Evolutionary conservation across 768 basidiomycete genomes (phyloP).

Genomic region (Mycena rosella): DNA sequence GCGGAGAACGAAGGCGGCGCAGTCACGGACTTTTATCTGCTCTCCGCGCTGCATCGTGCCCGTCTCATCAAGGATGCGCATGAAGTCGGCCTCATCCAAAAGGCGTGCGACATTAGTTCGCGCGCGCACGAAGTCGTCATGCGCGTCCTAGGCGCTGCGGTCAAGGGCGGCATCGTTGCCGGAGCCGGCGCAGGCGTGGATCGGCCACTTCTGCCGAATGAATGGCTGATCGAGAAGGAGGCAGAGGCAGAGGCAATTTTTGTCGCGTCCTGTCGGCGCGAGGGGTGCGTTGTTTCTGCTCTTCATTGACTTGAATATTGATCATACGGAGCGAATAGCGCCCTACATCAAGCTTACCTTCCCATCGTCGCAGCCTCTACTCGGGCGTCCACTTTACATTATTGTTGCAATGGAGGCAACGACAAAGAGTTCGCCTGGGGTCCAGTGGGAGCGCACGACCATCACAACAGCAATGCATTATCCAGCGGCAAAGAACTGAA

Average conservation of each 20-base stretch:
- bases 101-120: slow-evolving; percentile 89
- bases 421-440: slow-evolving; percentile 91
- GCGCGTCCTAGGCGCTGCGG: slow-evolving; percentile 86
- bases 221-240: slow-evolving; percentile 94
- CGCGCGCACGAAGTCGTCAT: slow-evolving; percentile 93
- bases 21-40: slow-evolving; percentile 73
- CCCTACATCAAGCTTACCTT: slow-evolving; percentile 90
- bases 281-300: slow-evolving; percentile 71
- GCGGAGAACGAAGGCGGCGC: slow-evolving; percentile 49
- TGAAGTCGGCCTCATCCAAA: slow-evolving; percentile 82
- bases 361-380: slow-evolving; percentile 93
- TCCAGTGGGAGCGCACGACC: slow-evolving; percentile 69
- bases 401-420: slow-evolving; percentile 80
- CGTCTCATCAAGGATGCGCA: slow-evolving; percentile 81
- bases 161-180: slow-evolving; percentile 65
- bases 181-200: slow-evolving; percentile 59
- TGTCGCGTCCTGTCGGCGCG: slow-evolving; percentile 88
- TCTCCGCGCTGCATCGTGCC: slow-evolving; percentile 83
- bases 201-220: slow-evolving; percentile 72
- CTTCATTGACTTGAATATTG: slow-evolving; percentile 8
- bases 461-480: slow-evolving; percentile 64
- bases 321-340: slow-evolving; percentile 57
- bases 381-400: slow-evolving; percentile 91
- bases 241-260: slow-evolving; percentile 96
- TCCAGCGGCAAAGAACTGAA: slow-evolving; percentile 58